These are phyloP conservation scores for Schoenoplectus triqueter DNA, from an alignment of 202 grass and related monocot genomes.

Conservation along the genomic window DNA sequence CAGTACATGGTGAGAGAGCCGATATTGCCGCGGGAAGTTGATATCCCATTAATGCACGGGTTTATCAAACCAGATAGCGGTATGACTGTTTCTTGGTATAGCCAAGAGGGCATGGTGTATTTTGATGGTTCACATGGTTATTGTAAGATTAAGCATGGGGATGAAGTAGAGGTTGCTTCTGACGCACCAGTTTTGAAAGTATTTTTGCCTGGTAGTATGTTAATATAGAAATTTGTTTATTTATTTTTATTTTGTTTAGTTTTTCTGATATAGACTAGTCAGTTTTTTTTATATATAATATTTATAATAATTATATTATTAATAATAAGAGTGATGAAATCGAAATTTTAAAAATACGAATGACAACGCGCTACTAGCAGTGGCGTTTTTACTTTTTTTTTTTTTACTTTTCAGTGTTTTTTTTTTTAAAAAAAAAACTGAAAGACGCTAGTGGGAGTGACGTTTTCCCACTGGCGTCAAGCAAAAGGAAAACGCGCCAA, in stretches of 20 bases:
- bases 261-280: conserved; percentile 10
- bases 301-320: no score
- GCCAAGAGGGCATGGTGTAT: conserved; percentile 74
- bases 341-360: no score
- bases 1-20: conserved; percentile 97
- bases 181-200: conserved; percentile 72
- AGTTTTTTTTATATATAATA: no score
- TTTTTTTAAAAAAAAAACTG: no score
- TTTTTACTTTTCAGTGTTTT: no score
- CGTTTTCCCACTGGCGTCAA: no score
- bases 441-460: no score
- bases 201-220: conserved; percentile 65
- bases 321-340: no score
- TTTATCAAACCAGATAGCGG: conserved; percentile 61
- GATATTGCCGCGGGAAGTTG: conserved; percentile 50
- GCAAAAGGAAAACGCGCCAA: no score
- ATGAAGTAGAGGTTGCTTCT: conserved; percentile 70
- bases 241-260: background rate
- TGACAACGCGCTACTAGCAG: no score
- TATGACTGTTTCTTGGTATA: conserved; percentile 70
- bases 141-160: conserved; percentile 70
- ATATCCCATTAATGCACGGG: conserved; percentile 62
- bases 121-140: conserved; percentile 79
- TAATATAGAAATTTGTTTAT: conserved; percentile 7
- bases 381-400: no score